Percentiles rank a stretch among this genome's conserved stretches.
Evolutionary conservation across 768 basidiomycete species (phyloP).

Genomic region (Hygrophorus russula): DNA sequence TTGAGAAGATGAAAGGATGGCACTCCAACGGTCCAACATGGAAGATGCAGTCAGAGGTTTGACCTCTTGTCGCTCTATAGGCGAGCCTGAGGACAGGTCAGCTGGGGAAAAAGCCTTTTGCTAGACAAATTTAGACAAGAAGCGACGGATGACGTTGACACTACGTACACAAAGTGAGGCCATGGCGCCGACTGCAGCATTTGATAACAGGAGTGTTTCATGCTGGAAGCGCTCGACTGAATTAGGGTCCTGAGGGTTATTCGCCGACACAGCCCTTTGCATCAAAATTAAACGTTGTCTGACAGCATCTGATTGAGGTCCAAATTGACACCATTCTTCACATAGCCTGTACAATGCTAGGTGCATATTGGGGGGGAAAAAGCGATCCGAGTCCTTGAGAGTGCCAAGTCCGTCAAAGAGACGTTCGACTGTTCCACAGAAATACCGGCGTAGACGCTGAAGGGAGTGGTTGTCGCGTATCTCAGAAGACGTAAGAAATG

Average conservation of each 20-base stretch:
- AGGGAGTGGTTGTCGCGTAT: constrained; percentile 67
- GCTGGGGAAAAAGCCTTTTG: constrained; percentile 68
- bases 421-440: constrained; percentile 81
- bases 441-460: constrained; percentile 78
- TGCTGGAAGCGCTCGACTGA: constrained; percentile 50
- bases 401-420: constrained; percentile 68
- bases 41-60: constrained; percentile 42
- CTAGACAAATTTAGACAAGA: constrained; percentile 25
- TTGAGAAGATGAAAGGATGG: constrained; percentile 56
- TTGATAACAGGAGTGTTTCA: constrained; percentile 63
- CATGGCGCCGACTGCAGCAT: constrained; percentile 79
- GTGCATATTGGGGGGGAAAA: constrained; percentile 65
- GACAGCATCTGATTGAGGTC: constrained; percentile 59
- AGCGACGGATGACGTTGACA: not conserved
- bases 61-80: constrained; percentile 45
- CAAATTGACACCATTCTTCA: constrained; percentile 90
- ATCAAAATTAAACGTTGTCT: constrained; percentile 62
- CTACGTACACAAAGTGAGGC: constrained; percentile 77
- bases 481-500: constrained; percentile 62
- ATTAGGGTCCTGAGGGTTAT: constrained; percentile 44
- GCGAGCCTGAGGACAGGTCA: constrained; percentile 47
- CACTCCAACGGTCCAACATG: constrained; percentile 55
- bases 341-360: constrained; percentile 75
- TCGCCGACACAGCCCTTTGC: constrained; percentile 50
- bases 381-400: constrained; percentile 65